Evolutionary conservation across 306 rosid species (phyloP).

Genomic region (Clitoria ternatea): DNA sequence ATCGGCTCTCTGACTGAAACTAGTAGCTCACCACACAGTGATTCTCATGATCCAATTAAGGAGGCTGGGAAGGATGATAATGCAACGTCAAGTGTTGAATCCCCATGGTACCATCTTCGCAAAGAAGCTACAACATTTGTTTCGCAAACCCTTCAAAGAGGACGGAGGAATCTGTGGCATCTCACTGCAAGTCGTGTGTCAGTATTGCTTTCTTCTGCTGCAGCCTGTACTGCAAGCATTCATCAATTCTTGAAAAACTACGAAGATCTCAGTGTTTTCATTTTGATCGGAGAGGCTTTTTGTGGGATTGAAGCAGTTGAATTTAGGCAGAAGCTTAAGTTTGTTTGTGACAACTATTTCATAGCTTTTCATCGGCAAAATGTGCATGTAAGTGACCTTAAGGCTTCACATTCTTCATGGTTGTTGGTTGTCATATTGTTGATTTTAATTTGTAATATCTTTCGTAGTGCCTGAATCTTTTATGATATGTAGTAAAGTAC

Average conservation of each 20-base stretch:
- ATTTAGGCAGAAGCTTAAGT: conserved; percentile 91
- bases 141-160: conserved; percentile 90
- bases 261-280: conserved; percentile 85
- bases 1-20: conserved; percentile 43
- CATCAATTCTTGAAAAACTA: conserved; percentile 95
- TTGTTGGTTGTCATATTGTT: conserved; percentile 19
- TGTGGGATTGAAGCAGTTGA: conserved; percentile 97
- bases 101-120: conserved; percentile 93
- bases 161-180: conserved; percentile 94
- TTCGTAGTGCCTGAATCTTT: conserved; percentile 6
- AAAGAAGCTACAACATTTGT: conserved; percentile 81
- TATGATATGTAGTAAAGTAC: conserved; percentile 13
- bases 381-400: conserved; percentile 70
- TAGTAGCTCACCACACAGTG: conserved; percentile 25
- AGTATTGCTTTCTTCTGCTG: conserved; percentile 86
- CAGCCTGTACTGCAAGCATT: conserved; percentile 82
- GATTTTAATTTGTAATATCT: conserved; percentile 16
- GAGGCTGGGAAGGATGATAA: conserved; percentile 53
- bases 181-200: conserved; percentile 92
- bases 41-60: conserved; percentile 32
- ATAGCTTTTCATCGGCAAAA: conserved; percentile 88
- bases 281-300: conserved; percentile 96
- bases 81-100: conserved; percentile 65
- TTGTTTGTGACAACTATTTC: conserved; percentile 92
- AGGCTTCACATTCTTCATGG: conserved; percentile 18